Conservation (phyloP, 192 early-diverging fungal species). For the Neocallimastix lanati region DNA sequence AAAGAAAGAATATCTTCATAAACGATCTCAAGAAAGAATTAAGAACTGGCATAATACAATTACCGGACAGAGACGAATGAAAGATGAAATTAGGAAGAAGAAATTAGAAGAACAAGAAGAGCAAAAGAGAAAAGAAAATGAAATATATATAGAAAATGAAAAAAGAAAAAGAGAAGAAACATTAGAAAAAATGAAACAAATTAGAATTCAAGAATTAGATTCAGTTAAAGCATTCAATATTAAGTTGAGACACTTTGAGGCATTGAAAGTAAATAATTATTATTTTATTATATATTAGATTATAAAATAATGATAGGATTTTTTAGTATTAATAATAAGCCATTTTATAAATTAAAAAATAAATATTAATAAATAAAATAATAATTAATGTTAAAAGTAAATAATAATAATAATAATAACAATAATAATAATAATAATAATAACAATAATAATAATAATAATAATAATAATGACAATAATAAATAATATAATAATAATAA, state of each 20-base stretch:
- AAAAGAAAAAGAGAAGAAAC: background rate
- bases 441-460: too few species aligned
- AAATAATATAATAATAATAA: background rate
- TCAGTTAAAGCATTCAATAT: background rate
- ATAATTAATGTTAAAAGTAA: too few species aligned
- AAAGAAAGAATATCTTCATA: background rate
- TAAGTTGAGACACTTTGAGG: background rate
- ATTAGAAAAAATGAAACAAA: background rate
- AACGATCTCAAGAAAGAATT: background rate
- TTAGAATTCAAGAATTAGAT: background rate
- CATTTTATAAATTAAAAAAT: too few species aligned
- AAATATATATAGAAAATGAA: background rate
- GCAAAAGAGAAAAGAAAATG: background rate
- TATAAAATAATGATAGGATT: too few species aligned
- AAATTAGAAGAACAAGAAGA: background rate
- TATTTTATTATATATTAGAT: too few species aligned
- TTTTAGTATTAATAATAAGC: too few species aligned
- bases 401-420: too few species aligned
- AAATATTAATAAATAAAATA: background rate
- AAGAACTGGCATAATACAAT: background rate
- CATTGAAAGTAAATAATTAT: background rate
- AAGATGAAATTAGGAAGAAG: background rate
- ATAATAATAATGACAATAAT: background rate
- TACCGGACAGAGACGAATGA: background rate
- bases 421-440: too few species aligned